Percentiles rank a stretch among this genome's conserved stretches.
Evolutionary conservation across 23 red algal genomes (phyloP).

Genomic region (Agarophyton chilense): DNA sequence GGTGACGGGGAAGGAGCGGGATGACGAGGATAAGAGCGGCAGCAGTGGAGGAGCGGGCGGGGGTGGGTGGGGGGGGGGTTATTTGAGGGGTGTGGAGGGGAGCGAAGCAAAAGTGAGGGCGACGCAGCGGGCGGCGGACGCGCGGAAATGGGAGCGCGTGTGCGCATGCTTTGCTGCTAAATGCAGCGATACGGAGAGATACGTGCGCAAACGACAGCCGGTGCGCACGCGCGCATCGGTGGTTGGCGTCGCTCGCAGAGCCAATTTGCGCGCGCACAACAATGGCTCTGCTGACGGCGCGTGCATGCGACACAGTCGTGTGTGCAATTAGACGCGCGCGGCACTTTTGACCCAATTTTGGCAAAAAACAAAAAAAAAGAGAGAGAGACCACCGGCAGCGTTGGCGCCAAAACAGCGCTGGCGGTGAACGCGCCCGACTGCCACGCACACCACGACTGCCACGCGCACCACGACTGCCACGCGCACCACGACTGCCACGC

Average conservation of each 20-base stretch:
- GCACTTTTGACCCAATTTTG: too few species aligned
- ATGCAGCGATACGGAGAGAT: constrained; percentile 36
- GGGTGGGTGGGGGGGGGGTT: neutral
- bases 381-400: too few species aligned
- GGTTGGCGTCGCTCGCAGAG: neutral
- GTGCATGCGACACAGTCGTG: too few species aligned
- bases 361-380: too few species aligned
- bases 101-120: neutral
- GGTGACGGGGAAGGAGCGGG: neutral
- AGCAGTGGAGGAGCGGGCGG: neutral
- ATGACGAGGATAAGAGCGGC: neutral
- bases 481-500: too few species aligned
- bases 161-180: constrained; percentile 23
- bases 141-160: neutral
- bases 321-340: too few species aligned
- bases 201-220: neutral
- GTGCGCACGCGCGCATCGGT: neutral
- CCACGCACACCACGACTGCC: too few species aligned
- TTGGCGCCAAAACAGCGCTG: too few species aligned
- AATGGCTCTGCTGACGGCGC: neutral
- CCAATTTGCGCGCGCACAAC: neutral
- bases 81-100: neutral
- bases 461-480: too few species aligned
- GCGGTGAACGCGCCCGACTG: too few species aligned
- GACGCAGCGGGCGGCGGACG: neutral